Evolutionary conservation across 2,329 filamentous ascomycete species (phyloP).

Genomic region (Fusarium brachygibbosum): DNA sequence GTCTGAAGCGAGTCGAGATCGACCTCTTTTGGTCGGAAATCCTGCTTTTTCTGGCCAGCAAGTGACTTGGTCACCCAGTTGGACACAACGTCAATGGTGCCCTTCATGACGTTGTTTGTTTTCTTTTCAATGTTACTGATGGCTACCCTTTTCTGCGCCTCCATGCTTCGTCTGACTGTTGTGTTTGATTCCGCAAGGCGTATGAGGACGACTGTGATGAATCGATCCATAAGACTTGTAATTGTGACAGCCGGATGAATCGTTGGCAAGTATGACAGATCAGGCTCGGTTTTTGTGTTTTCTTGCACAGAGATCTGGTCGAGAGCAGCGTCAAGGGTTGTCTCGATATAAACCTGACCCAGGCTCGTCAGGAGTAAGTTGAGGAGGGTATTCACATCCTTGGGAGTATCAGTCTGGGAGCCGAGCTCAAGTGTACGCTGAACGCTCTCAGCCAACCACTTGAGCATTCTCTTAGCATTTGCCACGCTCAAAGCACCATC

Average conservation of each 20-base stretch:
- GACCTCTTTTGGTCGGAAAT: conserved; percentile 89
- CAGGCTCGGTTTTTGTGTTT: conserved; percentile 84
- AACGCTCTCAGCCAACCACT: conserved; percentile 96
- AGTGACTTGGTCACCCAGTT: conserved; percentile 83
- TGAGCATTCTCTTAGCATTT: conserved; percentile 98
- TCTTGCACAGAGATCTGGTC: conserved; percentile 84
- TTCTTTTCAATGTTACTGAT: conserved; percentile 87
- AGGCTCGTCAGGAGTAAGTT: conserved; percentile 87
- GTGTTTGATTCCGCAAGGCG: conserved; percentile 90
- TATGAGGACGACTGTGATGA: conserved; percentile 90
- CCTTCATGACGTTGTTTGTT: conserved; percentile 72
- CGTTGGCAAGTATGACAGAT: conserved; percentile 84
- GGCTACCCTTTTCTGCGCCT: conserved; percentile 81
- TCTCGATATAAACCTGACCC: conserved; percentile 84
- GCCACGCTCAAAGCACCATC: conserved; percentile 85
- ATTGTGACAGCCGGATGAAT: conserved; percentile 88
- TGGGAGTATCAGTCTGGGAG: conserved; percentile 87
- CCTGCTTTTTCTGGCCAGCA: conserved; percentile 84
- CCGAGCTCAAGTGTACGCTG: conserved; percentile 92
- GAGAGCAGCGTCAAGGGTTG: conserved; percentile 75
- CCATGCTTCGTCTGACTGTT: conserved; percentile 90
- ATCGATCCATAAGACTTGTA: conserved; percentile 92
- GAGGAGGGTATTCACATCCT: conserved; percentile 89
- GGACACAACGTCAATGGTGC: conserved; percentile 74
- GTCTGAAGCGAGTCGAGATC: conserved; percentile 87